Evolutionary conservation across 306 rosid genomes (phyloP), one percentile per base, ranked within the genome.

Genomic region (Dryas octopetala): DNA sequence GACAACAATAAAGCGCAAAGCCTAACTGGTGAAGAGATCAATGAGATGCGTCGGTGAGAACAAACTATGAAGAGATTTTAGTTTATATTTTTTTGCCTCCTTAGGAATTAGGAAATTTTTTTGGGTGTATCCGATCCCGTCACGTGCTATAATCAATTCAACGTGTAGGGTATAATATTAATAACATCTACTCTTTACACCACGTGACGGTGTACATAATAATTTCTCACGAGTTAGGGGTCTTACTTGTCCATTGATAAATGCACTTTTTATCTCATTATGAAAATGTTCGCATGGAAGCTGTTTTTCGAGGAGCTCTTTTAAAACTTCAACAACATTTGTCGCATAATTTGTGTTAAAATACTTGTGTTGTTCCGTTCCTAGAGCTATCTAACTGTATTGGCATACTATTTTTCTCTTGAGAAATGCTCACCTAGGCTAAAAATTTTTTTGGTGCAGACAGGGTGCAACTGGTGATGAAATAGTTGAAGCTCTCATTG

Each of bases 381-480:
- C 23, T 47, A 32, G 78, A 62, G 32, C 6, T 64, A n/a, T 28
- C 6, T 58, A 23, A 8, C 32, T 49, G 11, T 9, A 5, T 6
- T 55, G 11, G 53, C 32, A 17, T 71, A 9, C 49, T 71, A 54
- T 46, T 28, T 45, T 32, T 48, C 3, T 14, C 53, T 5, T 9
- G 4, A 45, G 26, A 23, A 63, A 62, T 9, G 15, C 53, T 79
- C 58, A 78, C 44, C 16, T 32, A 10, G 38, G 62, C 47, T 74
- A 12, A 32, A 23, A 51, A 9, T 43, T 73, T 55, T 73, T 71
- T 49, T 62, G 0, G 17, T 80, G 82, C 89, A 94, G 98, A 66
- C 91, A 90, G 81, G 98, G 98, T 46, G 96, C 92, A 19, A 83
- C 85, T 76, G 98, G 98, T 66, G 86, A 90, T 85, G 97, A 90